Evolutionary conservation across 1,284 basidiomycete species (phyloP).

Genomic region (Cutaneotrichosporon cutaneum): DNA sequence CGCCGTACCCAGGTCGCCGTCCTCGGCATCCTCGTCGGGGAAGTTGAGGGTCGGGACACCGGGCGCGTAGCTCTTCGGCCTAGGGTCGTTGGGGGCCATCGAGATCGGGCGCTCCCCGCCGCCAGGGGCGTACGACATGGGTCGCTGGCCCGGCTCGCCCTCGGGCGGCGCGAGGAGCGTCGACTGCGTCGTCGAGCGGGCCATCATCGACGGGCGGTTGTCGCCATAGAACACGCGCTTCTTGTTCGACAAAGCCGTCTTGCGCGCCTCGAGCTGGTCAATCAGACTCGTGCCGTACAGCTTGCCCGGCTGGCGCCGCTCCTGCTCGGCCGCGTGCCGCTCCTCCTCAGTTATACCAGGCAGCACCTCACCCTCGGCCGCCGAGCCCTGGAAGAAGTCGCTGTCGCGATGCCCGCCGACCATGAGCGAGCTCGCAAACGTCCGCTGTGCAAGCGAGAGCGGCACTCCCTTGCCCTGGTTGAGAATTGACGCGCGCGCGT

Average conservation of each 20-base stretch:
- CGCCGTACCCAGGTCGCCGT: slow-evolving; percentile 2
- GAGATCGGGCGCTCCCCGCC: not conserved
- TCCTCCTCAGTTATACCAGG: slow-evolving; percentile 18
- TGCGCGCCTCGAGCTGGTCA: slow-evolving; percentile 51
- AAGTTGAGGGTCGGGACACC: slow-evolving; percentile 12
- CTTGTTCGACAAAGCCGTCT: slow-evolving; percentile 41
- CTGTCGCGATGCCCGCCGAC: slow-evolving; percentile 35
- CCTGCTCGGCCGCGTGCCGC: slow-evolving; percentile 28
- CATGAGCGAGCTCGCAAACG: slow-evolving; percentile 43
- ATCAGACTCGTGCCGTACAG: slow-evolving; percentile 50
- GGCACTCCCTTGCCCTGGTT: slow-evolving; percentile 34
- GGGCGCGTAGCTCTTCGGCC: not conserved
- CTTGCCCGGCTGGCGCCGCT: slow-evolving; percentile 35
- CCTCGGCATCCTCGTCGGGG: slow-evolving; percentile 15
- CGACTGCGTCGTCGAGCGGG: slow-evolving; percentile 23
- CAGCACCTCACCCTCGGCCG: slow-evolving; percentile 23
- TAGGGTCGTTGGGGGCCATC: not conserved
- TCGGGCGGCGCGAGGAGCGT: slow-evolving; percentile 15
- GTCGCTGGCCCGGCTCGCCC: not conserved
- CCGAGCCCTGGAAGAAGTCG: slow-evolving; percentile 26
- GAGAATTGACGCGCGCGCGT: slow-evolving; percentile 38
- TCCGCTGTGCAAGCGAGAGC: slow-evolving; percentile 39
- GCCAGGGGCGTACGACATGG: slow-evolving; percentile 6
- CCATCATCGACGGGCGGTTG: slow-evolving; percentile 51
- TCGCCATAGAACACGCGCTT: slow-evolving; percentile 51